phyloP scores from a whole-genome alignment of 1,284 basidiomycete species.

The Microbotryomycetes sp. region DNA sequence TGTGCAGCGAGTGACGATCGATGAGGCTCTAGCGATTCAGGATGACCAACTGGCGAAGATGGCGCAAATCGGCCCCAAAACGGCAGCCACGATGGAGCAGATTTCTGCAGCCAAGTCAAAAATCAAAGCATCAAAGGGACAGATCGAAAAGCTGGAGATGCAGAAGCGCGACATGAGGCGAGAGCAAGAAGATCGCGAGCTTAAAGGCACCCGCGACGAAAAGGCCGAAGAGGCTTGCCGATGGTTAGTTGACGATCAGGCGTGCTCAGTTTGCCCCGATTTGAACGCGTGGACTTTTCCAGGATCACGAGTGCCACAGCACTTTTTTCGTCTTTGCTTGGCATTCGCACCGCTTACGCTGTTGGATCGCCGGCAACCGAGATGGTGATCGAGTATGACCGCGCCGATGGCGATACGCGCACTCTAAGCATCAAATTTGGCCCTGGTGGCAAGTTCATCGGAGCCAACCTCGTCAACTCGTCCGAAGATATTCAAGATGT shows the following conservation, averaged over 20 bases:
- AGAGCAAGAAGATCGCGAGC: constrained; percentile 29
- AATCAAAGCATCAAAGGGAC: constrained; percentile 30
- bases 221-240: constrained; percentile 32
- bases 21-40: constrained; percentile 17
- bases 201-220: constrained; percentile 30
- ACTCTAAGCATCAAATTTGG: constrained; percentile 15
- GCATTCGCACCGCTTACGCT: constrained; percentile 16
- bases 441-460: constrained; percentile 7
- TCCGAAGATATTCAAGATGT: constrained; percentile 22
- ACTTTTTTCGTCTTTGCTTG: constrained; percentile 22
- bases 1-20: constrained; percentile 31
- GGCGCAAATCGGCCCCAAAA: constrained; percentile 7
- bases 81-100: constrained; percentile 10
- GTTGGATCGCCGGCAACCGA: constrained; percentile 15
- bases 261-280: not conserved
- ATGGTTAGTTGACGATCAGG: constrained; percentile 15
- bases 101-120: constrained; percentile 9
- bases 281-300: not conserved
- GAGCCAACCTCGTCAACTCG: constrained; percentile 23
- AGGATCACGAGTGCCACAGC: constrained; percentile 24
- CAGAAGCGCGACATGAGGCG: constrained; percentile 18
- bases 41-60: constrained; percentile 28
- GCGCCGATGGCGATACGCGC: constrained; percentile 9
- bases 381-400: constrained; percentile 13
- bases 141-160: constrained; percentile 22